Evolutionary conservation across 495 filamentous ascomycete species (phyloP).

Genomic region (Bombardia bombarda): DNA sequence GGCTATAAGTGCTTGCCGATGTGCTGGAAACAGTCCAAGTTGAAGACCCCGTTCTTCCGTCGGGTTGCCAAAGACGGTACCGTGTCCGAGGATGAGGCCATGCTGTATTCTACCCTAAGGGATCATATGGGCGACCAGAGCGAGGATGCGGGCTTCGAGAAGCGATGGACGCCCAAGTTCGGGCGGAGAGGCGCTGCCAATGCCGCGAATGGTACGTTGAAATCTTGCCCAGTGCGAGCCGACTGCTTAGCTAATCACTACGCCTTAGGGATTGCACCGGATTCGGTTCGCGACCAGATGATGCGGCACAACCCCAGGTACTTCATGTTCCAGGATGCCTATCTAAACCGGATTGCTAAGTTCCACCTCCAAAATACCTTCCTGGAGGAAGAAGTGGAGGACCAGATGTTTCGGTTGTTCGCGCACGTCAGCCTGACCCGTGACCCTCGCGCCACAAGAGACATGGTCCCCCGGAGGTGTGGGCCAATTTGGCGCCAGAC

Average conservation of each 20-base stretch:
- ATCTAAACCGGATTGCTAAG: constrained; percentile 10
- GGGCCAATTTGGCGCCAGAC: constrained; percentile 7
- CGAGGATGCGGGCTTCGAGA: constrained; percentile 3
- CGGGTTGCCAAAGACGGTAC: too few species aligned
- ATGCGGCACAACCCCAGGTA: too few species aligned
- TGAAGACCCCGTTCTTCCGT: constrained; percentile 14
- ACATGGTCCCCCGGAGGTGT: constrained; percentile 15
- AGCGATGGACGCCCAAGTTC: not conserved
- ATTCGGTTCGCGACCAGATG: too few species aligned
- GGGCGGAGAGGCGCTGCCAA: constrained; percentile 8
- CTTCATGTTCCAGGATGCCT: constrained; percentile 7
- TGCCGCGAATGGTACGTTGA: constrained; percentile 6
- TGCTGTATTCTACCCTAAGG: constrained; percentile 5
- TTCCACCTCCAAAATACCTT: constrained; percentile 14
- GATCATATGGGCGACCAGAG: constrained; percentile 3
- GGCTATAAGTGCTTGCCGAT: constrained; percentile 10
- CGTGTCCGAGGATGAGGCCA: constrained; percentile 5
- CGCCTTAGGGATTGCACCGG: too few species aligned
- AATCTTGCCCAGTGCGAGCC: not conserved
- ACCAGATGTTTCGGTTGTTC: constrained; percentile 9
- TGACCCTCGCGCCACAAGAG: constrained; percentile 12
- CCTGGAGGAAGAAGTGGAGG: constrained; percentile 7
- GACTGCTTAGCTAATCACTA: not conserved
- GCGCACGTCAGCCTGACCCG: constrained; percentile 19
- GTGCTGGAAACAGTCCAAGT: constrained; percentile 15